Evolutionary conservation across 129 eudicot genomes (phyloP).

Genomic region (sunflower (Helianthus annuus)): DNA sequence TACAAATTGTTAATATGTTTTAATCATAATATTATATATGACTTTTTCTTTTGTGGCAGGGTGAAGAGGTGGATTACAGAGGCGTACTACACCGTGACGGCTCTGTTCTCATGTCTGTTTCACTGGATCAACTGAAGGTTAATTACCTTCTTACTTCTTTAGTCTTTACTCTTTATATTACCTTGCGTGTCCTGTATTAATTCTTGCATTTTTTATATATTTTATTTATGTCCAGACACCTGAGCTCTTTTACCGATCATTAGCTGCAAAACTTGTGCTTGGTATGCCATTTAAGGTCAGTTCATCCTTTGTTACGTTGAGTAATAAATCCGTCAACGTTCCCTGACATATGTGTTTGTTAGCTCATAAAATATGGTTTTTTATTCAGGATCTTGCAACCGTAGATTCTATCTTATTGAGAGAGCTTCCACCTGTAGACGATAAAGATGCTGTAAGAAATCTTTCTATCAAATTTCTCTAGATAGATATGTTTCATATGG

Average conservation of each 20-base stretch:
- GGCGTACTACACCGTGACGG: conserved; percentile 99
- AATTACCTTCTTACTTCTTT: not conserved
- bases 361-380: conserved; percentile 1
- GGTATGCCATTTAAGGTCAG: conserved; percentile 98
- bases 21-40: not conserved
- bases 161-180: conserved; percentile 15
- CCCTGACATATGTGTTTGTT: conserved; percentile 1
- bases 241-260: conserved; percentile 82
- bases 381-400: conserved; percentile 87
- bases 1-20: not conserved
- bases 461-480: conserved; percentile 9
- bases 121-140: conserved; percentile 90
- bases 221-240: conserved; percentile 52
- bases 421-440: conserved; percentile 88
- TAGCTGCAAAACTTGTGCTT: conserved; percentile 87
- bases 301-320: conserved; percentile 6
- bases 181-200: conserved; percentile 2
- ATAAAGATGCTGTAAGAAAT: conserved; percentile 73
- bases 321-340: not conserved
- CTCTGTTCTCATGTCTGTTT: conserved; percentile 91
- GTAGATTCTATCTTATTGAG: conserved; percentile 91
- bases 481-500: not conserved
- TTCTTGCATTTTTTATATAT: conserved; percentile 6
- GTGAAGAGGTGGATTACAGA: conserved; percentile 94
- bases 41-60: conserved; percentile 45